Evolutionary conservation across 2,329 filamentous ascomycete species (phyloP).

Genomic region (Exophiala xenobiotica): DNA sequence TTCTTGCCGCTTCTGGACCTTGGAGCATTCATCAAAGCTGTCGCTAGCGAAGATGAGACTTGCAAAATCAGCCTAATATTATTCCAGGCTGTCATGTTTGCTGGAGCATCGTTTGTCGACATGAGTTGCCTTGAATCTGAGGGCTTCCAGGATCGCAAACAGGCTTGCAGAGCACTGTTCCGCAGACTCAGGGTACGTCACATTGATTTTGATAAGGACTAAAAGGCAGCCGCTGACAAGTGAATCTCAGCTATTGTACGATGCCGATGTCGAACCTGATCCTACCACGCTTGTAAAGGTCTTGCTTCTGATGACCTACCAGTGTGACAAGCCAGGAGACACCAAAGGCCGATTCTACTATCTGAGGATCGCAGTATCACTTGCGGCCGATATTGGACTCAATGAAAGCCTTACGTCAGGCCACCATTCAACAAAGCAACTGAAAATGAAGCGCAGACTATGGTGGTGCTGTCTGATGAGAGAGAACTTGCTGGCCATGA

Average conservation of each 20-base stretch:
- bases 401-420: background rate
- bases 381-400: conserved; percentile 8
- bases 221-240: too few species aligned
- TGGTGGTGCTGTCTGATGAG: conserved; percentile 13
- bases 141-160: conserved; percentile 73
- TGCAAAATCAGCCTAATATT: conserved; percentile 70
- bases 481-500: conserved; percentile 8
- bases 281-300: conserved; percentile 84
- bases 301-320: conserved; percentile 71
- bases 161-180: conserved; percentile 82
- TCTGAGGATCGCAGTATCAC: conserved; percentile 7
- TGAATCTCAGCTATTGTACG: conserved; percentile 68
- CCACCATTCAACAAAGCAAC: background rate
- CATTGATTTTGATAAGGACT: background rate
- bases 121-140: conserved; percentile 64
- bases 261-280: conserved; percentile 91
- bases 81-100: conserved; percentile 94
- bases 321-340: conserved; percentile 3
- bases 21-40: conserved; percentile 3
- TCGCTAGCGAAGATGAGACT: conserved; percentile 5
- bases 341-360: conserved; percentile 8
- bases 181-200: conserved; percentile 59
- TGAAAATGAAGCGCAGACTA: conserved; percentile 4
- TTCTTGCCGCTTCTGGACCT: conserved; percentile 14
- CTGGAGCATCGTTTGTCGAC: conserved; percentile 81